Evolutionary conservation across 2,329 filamentous ascomycete species (phyloP), one percentile per base, ranked within the genome.

Genomic region (Aspergillus fijiensis): DNA sequence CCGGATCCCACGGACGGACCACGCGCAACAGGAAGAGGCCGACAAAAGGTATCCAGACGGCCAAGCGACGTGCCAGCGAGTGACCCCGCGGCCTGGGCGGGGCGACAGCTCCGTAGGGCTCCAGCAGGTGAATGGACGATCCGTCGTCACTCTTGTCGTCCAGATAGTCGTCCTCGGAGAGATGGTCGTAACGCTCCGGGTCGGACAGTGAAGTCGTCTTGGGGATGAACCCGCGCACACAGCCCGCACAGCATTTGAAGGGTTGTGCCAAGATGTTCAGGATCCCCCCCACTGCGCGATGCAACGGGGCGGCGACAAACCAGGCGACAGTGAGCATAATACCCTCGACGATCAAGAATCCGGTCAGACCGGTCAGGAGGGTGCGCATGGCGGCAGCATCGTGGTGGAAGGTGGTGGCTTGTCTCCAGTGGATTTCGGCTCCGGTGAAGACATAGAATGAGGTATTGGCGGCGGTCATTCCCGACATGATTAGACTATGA

Each of bases 351-450:
- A 75, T 67, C 4, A 74, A 48, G 39, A 74, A 73, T 9, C 73
- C 72, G 4, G 72, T 71, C 55, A 75, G 59, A 0, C 73, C 73
- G 7, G 72, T 68, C 14, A 74, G 62, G 0, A 75, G 60, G 3
- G 73, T 75, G 9, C 69, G 65, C 39, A 74, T 67, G 25, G 72
- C 71, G 7, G 72, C 72, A 2, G 73, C 70, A 57, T 74, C 72
- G 54, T 67, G 63, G 49, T 71, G 71, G 60, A 74, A 74, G 31
- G 67, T 65, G 31, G 66, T 68, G 47, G 71, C 70, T 55, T 74
- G 72, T 58, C 69, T 67, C 73, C 73, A 75, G 64, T 75, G 73
- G 47, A 75, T 74, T 60, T 75, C 73, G 29, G 73, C 72, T 7
- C 73, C 73, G 39, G 70, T 74, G 12, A 70, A 67, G 27, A 74